Evolutionary conservation across 495 filamentous ascomycete species (phyloP), one percentile per base, ranked within the genome.

Genomic region (Xylaria longipes): DNA sequence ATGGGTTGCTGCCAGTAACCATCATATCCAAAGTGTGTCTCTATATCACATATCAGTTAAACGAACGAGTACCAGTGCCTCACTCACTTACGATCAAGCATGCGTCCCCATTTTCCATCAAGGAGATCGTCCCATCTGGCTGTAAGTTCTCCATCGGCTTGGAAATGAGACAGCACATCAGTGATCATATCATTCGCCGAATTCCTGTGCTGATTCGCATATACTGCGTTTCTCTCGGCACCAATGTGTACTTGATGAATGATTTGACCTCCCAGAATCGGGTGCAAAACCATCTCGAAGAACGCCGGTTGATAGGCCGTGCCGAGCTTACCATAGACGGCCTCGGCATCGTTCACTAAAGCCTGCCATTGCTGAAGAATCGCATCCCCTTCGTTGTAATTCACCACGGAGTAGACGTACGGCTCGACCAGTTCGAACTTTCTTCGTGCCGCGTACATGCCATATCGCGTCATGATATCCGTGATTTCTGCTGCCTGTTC

Each of bases 201-300:
- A 71, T 88, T 93, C 1, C 92, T 85, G 73, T 88, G 84, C 77
- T 94, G 91, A 22, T 81, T 81, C 4, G 88, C 87, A 72, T 90
- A 91, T 8, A 92, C 83, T 62, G 83, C 84, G 74, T 93, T 93
- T 76, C 82, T 87, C 0, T 85, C 91, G 4, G 85, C 84, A 9
- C 82, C 84, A 54, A 93, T 85, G 71, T 91, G 84, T 58, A 94
- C 87, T 69, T 89, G 82, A 68, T 90, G 83, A 50, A 91, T 81
- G 48, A 88, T 89, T 65, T 88, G 84, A 14, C 87, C 91, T 7
- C 89, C 90, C 15, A 88, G 83, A 11, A 88, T 84, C 0, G 92
- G 91, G 69, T 94, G 91, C 5, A 92, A 81, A 5, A 93, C 82
- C 76, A 91, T 88, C 77, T 94, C 84, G 76, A 91, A 94, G 76